Percentiles rank a stretch among this genome's conserved stretches.
These are phyloP conservation scores for Achaetomium macrosporum DNA, from an alignment of 2,329 filamentous ascomycete genomes.

Conservation along the genomic window DNA sequence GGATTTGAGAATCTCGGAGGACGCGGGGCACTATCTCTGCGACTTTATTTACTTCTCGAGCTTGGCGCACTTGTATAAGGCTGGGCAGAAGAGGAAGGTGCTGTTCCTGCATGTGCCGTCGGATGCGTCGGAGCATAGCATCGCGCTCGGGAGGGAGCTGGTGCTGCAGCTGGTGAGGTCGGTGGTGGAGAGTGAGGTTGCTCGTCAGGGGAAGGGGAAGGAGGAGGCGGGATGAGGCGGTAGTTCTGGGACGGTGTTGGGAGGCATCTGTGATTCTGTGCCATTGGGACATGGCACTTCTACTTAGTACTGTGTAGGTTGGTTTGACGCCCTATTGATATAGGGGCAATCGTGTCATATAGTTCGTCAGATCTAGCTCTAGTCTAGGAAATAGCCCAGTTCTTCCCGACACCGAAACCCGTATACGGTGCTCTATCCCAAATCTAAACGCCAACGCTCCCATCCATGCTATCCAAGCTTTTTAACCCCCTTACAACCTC, in stretches of 20 bases:
- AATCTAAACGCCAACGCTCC: neutral
- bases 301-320: too few relatives aligned
- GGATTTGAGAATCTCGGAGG: constrained; percentile 56
- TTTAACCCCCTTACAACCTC: constrained; percentile 2
- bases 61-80: constrained; percentile 50
- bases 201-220: constrained; percentile 12
- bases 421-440: neutral
- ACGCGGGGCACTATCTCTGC: constrained; percentile 68
- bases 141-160: constrained; percentile 47
- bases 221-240: neutral
- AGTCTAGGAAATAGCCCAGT: too few relatives aligned
- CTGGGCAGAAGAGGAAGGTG: constrained; percentile 44
- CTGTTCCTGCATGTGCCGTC: constrained; percentile 70
- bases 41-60: constrained; percentile 74
- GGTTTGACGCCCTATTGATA: too few relatives aligned
- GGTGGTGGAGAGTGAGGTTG: constrained; percentile 47
- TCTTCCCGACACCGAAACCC: too few relatives aligned
- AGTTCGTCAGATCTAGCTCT: too few relatives aligned
- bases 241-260: neutral
- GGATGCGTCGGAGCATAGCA: constrained; percentile 43
- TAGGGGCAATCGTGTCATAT: too few relatives aligned
- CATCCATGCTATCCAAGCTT: neutral
- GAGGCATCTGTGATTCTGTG: neutral
- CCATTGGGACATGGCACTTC: too few relatives aligned
- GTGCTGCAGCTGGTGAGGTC: constrained; percentile 50